Conservation (phyloP, 179 eudicot genomes). For the Dionaea muscipula region DNA sequence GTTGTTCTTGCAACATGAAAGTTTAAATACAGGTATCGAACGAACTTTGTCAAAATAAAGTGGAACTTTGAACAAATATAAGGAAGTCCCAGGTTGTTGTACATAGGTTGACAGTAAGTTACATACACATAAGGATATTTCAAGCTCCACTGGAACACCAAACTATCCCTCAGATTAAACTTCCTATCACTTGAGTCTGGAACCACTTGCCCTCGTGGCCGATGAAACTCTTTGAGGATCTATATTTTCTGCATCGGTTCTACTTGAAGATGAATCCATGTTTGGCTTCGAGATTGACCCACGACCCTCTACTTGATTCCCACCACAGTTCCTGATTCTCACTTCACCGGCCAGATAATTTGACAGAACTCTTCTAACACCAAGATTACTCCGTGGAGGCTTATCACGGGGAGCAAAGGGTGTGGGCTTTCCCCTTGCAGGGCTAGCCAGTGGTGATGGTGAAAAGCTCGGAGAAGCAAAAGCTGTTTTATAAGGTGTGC, state of each 20-base stretch:
- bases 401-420: slow-evolving; percentile 42
- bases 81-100: too few relatives aligned
- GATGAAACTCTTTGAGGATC: slow-evolving; percentile 28
- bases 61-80: too few relatives aligned
- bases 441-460: slow-evolving; percentile 35
- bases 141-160: too few relatives aligned
- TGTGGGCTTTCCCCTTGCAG: slow-evolving; percentile 45
- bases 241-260: slow-evolving; percentile 24
- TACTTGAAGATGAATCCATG: slow-evolving; percentile 22
- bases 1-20: too few relatives aligned
- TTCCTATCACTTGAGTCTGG: too few relatives aligned
- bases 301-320: slow-evolving; percentile 22
- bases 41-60: too few relatives aligned
- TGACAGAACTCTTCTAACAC: slow-evolving; percentile 64
- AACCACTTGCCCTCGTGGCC: not conserved
- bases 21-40: too few relatives aligned
- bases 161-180: too few relatives aligned
- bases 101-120: too few relatives aligned
- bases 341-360: slow-evolving; percentile 63
- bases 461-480: slow-evolving; percentile 34
- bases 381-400: slow-evolving; percentile 52
- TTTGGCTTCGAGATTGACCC: slow-evolving; percentile 18
- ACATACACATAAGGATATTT: too few relatives aligned
- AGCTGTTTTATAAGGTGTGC: slow-evolving; percentile 51
- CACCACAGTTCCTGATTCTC: slow-evolving; percentile 27